These are phyloP conservation scores for Picea glauca DNA, from an alignment of 75 land plant species.

Conservation along the genomic window DNA sequence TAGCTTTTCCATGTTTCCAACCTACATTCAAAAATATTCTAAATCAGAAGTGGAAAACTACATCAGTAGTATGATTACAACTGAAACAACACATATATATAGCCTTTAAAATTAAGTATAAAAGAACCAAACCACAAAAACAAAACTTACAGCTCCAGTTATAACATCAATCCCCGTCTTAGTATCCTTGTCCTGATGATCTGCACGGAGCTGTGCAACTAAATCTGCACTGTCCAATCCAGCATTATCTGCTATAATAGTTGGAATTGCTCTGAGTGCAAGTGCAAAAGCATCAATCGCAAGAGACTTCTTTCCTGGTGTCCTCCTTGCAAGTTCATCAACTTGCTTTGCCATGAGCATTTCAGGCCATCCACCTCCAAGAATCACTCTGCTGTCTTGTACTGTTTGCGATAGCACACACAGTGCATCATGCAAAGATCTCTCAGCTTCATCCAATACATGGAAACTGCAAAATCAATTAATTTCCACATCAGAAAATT, in stretches of 20 bases:
- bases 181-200: conserved; percentile 72
- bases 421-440: conserved; percentile 95
- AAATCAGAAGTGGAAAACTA: conserved; percentile 1
- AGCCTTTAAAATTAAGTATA: neutral
- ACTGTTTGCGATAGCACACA: conserved; percentile 94
- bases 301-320: conserved; percentile 94
- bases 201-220: conserved; percentile 86
- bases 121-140: neutral
- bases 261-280: conserved; percentile 82
- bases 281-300: conserved; percentile 92
- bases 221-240: conserved; percentile 95
- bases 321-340: conserved; percentile 88
- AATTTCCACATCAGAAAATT: neutral
- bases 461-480: conserved; percentile 60
- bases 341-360: conserved; percentile 86
- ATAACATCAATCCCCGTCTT: conserved; percentile 91
- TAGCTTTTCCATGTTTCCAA: conserved; percentile 87
- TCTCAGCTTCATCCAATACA: conserved; percentile 94
- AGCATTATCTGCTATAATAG: conserved; percentile 93
- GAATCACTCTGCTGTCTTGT: conserved; percentile 76
- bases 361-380: conserved; percentile 99
- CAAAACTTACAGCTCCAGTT: conserved; percentile 72
- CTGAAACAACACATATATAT: neutral
- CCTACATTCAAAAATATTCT: conserved; percentile 30
- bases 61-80: neutral